Evolutionary conservation across 1,284 basidiomycete species (phyloP).

Genomic region (Hymenochaete sp.): DNA sequence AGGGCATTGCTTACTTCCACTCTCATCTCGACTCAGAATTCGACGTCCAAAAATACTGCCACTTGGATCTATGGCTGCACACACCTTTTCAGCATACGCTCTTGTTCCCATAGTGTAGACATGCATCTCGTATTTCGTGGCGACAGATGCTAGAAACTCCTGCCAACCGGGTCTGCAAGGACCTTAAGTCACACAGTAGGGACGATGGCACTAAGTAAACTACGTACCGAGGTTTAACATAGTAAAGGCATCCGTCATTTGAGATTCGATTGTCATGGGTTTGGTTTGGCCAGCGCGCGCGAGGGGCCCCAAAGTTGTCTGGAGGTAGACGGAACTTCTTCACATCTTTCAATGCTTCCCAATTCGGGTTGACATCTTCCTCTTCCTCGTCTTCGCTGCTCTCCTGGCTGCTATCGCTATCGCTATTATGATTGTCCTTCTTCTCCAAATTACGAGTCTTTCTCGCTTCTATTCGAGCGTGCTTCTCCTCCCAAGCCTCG

Average conservation of each 20-base stretch:
- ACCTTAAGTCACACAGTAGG: constrained; percentile 12
- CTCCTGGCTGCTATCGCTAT: constrained; percentile 34
- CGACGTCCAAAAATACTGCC: constrained; percentile 81
- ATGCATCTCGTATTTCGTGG: constrained; percentile 91
- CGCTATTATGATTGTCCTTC: constrained; percentile 23
- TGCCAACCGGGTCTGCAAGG: constrained; percentile 73
- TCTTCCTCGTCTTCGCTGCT: constrained; percentile 31
- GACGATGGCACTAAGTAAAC: constrained; percentile 15
- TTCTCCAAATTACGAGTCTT: constrained; percentile 23
- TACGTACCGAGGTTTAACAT: constrained; percentile 87
- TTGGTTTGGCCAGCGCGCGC: constrained; percentile 30
- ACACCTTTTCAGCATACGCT: constrained; percentile 93
- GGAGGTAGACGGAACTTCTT: constrained; percentile 80
- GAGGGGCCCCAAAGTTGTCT: constrained; percentile 56
- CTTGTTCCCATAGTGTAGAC: constrained; percentile 99
- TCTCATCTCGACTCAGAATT: constrained; percentile 90
- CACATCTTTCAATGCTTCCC: constrained; percentile 82
- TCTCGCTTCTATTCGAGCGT: constrained; percentile 33
- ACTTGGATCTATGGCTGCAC: constrained; percentile 86
- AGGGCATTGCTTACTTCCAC: constrained; percentile 63
- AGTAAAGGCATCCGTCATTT: constrained; percentile 86
- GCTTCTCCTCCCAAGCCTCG: constrained; percentile 59
- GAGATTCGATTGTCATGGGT: constrained; percentile 56
- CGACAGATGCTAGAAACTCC: constrained; percentile 66
- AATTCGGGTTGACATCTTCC: constrained; percentile 78